A percentile compares a stretch with the other conserved stretches of the same genome.
Conservation (phyloP, 169 alveolate genomes). For the Plasmodium billcollinsi region DNA sequence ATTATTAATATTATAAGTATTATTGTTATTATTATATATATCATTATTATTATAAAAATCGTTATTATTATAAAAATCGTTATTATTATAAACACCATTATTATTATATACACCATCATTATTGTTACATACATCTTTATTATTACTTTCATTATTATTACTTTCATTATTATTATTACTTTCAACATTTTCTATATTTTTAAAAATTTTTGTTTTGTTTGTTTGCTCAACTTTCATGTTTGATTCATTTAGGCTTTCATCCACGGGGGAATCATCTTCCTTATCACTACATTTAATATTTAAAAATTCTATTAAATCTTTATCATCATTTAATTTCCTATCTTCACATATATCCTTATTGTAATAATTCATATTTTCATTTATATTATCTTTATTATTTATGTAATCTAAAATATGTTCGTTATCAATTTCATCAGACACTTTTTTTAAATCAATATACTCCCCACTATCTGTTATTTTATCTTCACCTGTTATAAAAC, state of each 20-base stretch:
- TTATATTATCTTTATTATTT: neutral
- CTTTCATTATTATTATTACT: neutral
- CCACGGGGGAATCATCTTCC: neutral
- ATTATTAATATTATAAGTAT: too few relatives aligned
- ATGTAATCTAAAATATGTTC: neutral
- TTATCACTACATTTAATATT: neutral
- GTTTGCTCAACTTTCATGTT: neutral
- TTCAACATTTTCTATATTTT: neutral
- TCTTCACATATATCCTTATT: conserved; percentile 9
- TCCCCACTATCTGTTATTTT: too few relatives aligned
- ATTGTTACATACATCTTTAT: too few relatives aligned
- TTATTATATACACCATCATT: too few relatives aligned
- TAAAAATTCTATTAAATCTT: conserved; percentile 1
- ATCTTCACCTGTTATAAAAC: neutral
- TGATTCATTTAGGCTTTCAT: too few relatives aligned
- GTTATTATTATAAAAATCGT: too few relatives aligned
- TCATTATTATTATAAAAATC: too few relatives aligned
- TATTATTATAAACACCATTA: too few relatives aligned
- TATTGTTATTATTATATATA: too few relatives aligned
- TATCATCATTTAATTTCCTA: conserved; percentile 7
- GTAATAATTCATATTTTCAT: neutral
- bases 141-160: neutral
- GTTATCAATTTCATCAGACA: neutral
- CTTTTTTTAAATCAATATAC: too few relatives aligned
- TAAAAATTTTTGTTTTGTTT: neutral